phyloP scores from a whole-genome alignment of 129 eudicot genomes.

The Arctium minus region DNA sequence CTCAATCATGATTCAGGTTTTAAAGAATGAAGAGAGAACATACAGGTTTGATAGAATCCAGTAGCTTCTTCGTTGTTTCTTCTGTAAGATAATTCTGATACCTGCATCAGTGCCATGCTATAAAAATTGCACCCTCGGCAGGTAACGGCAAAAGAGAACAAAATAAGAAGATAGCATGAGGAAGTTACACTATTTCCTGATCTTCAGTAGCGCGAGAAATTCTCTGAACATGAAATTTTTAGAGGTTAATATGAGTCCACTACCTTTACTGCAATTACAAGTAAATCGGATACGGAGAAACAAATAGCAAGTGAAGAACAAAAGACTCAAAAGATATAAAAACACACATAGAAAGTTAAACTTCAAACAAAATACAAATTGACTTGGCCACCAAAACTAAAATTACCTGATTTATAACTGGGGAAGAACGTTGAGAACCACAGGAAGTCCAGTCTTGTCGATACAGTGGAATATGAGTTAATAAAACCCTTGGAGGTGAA shows the following conservation, averaged over 20 bases:
- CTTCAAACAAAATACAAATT: not conserved
- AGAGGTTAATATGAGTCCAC: constrained; percentile 19
- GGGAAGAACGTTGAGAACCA: constrained; percentile 78
- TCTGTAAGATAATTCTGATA: constrained; percentile 82
- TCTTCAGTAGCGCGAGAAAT: constrained; percentile 38
- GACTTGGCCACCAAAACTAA: not conserved
- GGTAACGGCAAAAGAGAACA: not conserved
- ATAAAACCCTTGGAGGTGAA: constrained; percentile 62
- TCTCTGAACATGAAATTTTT: constrained; percentile 59
- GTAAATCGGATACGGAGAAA: not conserved
- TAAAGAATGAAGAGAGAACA: constrained; percentile 24
- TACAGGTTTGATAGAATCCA: constrained; percentile 79
- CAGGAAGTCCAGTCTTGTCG: constrained; percentile 86
- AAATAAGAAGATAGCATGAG: constrained; percentile 4
- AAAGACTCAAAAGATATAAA: too few species aligned
- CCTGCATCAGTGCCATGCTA: constrained; percentile 40
- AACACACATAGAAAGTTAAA: constrained; percentile 2
- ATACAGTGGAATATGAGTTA: constrained; percentile 90
- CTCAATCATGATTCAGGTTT: constrained; percentile 6
- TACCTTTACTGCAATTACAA: not conserved
- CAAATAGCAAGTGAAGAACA: not conserved
- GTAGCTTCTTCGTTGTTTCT: constrained; percentile 48
- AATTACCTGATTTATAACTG: constrained; percentile 72
- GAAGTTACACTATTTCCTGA: constrained; percentile 59
- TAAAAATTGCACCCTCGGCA: not conserved